Percentiles rank a stretch among this genome's conserved stretches.
Evolutionary conservation across 306 rosid species (phyloP).

Genomic region (Cyclanthera cordifolia): DNA sequence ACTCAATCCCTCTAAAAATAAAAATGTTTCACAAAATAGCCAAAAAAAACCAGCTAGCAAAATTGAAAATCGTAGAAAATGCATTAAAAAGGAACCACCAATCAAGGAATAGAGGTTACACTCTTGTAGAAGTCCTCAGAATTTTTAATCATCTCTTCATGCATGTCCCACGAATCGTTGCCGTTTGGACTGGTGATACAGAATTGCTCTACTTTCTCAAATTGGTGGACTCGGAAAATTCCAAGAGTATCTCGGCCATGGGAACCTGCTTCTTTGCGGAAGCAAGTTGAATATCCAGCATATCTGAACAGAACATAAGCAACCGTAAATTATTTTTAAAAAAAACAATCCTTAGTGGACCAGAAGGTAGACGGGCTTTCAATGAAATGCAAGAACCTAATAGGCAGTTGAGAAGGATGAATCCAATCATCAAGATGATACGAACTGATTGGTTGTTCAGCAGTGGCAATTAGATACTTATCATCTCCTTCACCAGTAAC

Average conservation of each 20-base stretch:
- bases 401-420: constrained; percentile 80
- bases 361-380: not conserved
- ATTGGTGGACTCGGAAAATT: constrained; percentile 90
- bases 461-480: constrained; percentile 92
- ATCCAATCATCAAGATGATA: constrained; percentile 90
- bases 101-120: constrained; percentile 17
- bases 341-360: not conserved
- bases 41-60: not conserved
- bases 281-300: constrained; percentile 96
- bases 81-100: not conserved
- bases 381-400: constrained; percentile 38
- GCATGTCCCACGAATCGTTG: constrained; percentile 89
- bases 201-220: constrained; percentile 93
- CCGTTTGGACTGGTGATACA: constrained; percentile 73
- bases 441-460: constrained; percentile 90
- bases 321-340: not conserved
- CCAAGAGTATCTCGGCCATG: constrained; percentile 96
- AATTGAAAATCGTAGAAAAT: not conserved
- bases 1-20: not conserved
- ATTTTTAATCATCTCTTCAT: constrained; percentile 86
- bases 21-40: not conserved
- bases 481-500: constrained; percentile 83
- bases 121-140: constrained; percentile 73
- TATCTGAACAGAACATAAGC: constrained; percentile 33
- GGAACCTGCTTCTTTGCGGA: constrained; percentile 95